phyloP scores from a whole-genome alignment of 257 asterid genomes.

The Nicotiana noctiflora region DNA sequence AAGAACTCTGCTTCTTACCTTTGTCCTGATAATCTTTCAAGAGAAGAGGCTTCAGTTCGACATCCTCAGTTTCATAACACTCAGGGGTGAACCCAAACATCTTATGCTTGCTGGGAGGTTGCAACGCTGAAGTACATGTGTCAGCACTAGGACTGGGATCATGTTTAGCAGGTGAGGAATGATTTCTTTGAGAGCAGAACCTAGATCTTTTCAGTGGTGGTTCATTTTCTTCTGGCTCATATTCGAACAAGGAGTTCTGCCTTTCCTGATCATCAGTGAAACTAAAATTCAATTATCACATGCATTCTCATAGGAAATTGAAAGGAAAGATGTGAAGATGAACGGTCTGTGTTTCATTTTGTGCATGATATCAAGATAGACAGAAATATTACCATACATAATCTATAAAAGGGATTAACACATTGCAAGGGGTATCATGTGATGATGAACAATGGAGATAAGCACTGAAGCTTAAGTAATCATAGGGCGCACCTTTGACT shows the following conservation, averaged over 20 bases:
- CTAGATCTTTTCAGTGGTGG: slow-evolving; percentile 25
- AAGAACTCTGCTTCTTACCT: slow-evolving; percentile 17
- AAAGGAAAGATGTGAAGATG: background rate
- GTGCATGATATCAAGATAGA: background rate
- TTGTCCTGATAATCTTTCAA: slow-evolving; percentile 8
- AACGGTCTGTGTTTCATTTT: background rate
- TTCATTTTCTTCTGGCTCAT: slow-evolving; percentile 27
- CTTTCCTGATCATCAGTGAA: slow-evolving; percentile 3
- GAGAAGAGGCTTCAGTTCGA: background rate
- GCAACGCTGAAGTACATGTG: background rate
- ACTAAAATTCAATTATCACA: background rate
- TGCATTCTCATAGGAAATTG: background rate
- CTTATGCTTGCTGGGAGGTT: slow-evolving; percentile 11
- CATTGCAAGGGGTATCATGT: background rate
- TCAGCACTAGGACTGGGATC: background rate
- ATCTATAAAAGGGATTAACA: background rate
- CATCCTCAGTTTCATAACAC: slow-evolving; percentile 9
- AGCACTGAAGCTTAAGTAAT: background rate
- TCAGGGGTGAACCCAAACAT: background rate
- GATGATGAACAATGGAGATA: background rate
- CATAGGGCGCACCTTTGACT: slow-evolving; percentile 23
- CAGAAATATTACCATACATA: background rate
- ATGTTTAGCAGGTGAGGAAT: slow-evolving; percentile 8
- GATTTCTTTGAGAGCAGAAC: slow-evolving; percentile 12
- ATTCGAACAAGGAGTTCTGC: slow-evolving; percentile 5